Percentiles rank a stretch among this genome's conserved stretches.
These are phyloP conservation scores for Colletotrichum phormii DNA, from an alignment of 2,329 filamentous ascomycete genomes.

Conservation along the genomic window DNA sequence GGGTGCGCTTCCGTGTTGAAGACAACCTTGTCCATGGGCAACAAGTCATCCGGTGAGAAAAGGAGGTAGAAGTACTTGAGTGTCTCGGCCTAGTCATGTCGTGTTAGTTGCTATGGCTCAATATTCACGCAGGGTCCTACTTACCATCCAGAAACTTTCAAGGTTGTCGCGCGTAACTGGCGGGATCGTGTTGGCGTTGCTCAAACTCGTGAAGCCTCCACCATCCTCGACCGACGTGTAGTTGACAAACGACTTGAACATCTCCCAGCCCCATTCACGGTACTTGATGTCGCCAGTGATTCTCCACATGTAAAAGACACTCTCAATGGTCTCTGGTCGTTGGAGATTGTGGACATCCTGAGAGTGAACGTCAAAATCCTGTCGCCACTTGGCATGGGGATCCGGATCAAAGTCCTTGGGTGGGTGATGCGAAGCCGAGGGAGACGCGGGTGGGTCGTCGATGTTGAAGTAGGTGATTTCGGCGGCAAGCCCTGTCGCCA, in stretches of 20 bases:
- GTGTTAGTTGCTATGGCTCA: neutral
- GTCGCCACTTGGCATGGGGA: constrained; percentile 73
- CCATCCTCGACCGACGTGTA: constrained; percentile 83
- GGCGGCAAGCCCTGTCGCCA: constrained; percentile 88
- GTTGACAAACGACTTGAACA: constrained; percentile 93
- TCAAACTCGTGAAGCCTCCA: constrained; percentile 85
- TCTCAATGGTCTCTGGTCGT: constrained; percentile 96
- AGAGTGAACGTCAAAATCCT: constrained; percentile 83
- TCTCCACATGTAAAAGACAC: constrained; percentile 97
- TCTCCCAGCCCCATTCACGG: constrained; percentile 97
- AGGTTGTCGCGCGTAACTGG: constrained; percentile 85
- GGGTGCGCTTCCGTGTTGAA: constrained; percentile 97
- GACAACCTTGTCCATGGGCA: constrained; percentile 88
- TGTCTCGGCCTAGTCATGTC: constrained; percentile 81
- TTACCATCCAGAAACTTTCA: constrained; percentile 98
- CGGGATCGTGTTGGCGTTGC: constrained; percentile 79
- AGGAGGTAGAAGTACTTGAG: constrained; percentile 97
- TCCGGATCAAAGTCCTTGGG: constrained; percentile 63
- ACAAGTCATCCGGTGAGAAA: constrained; percentile 84
- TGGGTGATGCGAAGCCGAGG: constrained; percentile 62
- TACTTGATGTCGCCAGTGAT: constrained; percentile 93
- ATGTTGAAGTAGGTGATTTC: constrained; percentile 95
- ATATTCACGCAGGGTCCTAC: constrained; percentile 45
- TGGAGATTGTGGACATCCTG: constrained; percentile 94
- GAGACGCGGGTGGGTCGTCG: constrained; percentile 73